A percentile compares a stretch with the other conserved stretches of the same genome.
Evolutionary conservation across 148 eudicot genomes (phyloP).

Genomic region (Rhododendron mucronatum): DNA sequence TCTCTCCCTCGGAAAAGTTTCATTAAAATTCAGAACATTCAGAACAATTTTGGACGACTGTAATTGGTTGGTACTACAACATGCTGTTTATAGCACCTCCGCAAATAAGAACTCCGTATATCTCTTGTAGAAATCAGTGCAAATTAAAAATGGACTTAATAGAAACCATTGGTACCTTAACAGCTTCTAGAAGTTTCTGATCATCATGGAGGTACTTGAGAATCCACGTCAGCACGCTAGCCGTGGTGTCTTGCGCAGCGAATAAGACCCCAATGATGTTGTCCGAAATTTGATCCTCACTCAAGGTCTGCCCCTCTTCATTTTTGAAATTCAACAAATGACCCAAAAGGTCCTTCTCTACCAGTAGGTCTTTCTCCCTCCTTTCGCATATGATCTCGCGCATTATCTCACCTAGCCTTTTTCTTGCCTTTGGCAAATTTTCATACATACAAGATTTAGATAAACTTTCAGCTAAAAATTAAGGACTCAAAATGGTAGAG

Average conservation of each 20-base stretch:
- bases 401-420: constrained; percentile 43
- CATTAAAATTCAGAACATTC: too few species aligned
- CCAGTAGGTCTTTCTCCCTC: constrained; percentile 43
- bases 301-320: constrained; percentile 47
- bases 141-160: background rate
- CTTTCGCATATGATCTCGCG: constrained; percentile 56
- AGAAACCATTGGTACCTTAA: constrained; percentile 42
- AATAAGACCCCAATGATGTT: constrained; percentile 81
- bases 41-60: too few species aligned
- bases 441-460: background rate
- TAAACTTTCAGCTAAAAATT: background rate
- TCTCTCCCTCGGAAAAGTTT: too few species aligned
- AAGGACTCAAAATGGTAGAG: background rate
- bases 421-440: constrained; percentile 49
- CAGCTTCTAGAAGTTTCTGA: constrained; percentile 36
- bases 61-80: too few species aligned
- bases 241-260: constrained; percentile 94
- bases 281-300: constrained; percentile 59
- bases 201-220: constrained; percentile 69
- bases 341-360: constrained; percentile 48
- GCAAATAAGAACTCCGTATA: too few species aligned
- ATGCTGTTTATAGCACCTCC: too few species aligned
- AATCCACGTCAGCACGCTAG: constrained; percentile 81
- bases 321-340: constrained; percentile 57
- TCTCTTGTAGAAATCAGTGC: background rate